Percentiles rank a stretch among this genome's conserved stretches.
phyloP scores from a whole-genome alignment of 352 stramenopile species.

The Globisporangium recalcitrans region DNA sequence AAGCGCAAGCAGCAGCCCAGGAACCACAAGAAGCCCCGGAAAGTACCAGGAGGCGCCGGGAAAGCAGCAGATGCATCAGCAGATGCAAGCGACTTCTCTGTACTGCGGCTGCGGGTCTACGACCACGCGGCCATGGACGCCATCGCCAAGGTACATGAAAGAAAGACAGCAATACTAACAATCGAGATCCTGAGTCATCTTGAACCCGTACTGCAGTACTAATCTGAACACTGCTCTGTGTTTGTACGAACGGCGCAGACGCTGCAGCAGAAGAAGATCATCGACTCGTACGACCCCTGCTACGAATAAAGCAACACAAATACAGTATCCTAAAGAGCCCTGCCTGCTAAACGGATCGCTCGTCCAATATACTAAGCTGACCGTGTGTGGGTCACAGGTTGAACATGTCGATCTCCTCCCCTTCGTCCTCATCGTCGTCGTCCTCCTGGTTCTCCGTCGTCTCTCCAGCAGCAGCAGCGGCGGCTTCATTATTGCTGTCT shows the following conservation, averaged over 20 bases:
- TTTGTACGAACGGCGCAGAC: too few relatives aligned
- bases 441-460: slow-evolving; percentile 15
- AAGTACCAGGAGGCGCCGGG: not conserved
- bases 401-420: slow-evolving; percentile 58
- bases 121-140: slow-evolving; percentile 33
- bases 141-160: slow-evolving; percentile 29
- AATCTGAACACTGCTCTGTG: not conserved
- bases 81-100: slow-evolving; percentile 6
- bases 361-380: too few relatives aligned
- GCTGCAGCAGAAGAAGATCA: slow-evolving; percentile 15
- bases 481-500: slow-evolving; percentile 6
- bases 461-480: slow-evolving; percentile 9
- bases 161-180: not conserved
- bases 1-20: slow-evolving; percentile 8
- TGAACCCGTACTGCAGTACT: not conserved
- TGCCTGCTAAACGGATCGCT: not conserved
- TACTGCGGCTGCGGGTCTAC: slow-evolving; percentile 37
- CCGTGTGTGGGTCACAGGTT: slow-evolving; percentile 26
- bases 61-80: slow-evolving; percentile 21
- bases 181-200: not conserved
- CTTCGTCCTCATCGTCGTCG: slow-evolving; percentile 13
- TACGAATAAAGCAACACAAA: not conserved
- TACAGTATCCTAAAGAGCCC: not conserved
- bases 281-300: slow-evolving; percentile 13
- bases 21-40: slow-evolving; percentile 1